phyloP scores from a whole-genome alignment of 805 yeast species.

The Schwanniomyces polymorphus region DNA sequence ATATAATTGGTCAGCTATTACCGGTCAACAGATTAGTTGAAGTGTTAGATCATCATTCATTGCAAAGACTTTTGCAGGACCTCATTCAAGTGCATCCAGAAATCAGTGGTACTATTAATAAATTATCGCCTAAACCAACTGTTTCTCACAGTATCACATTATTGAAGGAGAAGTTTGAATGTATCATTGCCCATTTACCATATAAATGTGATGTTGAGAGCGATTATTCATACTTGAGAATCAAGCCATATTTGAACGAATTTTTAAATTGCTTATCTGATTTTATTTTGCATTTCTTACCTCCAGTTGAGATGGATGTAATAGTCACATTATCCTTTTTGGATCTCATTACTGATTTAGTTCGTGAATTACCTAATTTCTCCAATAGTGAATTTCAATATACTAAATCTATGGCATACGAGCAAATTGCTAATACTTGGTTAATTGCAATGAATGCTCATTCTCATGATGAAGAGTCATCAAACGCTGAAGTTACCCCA shows the following conservation, averaged over 20 bases:
- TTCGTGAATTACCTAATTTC: conserved; percentile 69
- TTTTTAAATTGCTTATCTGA: conserved; percentile 72
- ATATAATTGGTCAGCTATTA: conserved; percentile 56
- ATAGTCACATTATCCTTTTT: conserved; percentile 60
- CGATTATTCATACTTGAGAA: conserved; percentile 76
- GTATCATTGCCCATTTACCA: conserved; percentile 57
- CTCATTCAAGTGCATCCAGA: conserved; percentile 66
- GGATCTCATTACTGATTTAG: conserved; percentile 56
- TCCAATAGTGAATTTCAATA: conserved; percentile 54
- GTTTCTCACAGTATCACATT: conserved; percentile 51
- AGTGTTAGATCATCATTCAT: conserved; percentile 56
- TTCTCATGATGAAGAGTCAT: conserved; percentile 14
- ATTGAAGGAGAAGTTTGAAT: conserved; percentile 45
- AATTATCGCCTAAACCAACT: conserved; percentile 59
- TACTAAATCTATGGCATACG: conserved; percentile 54
- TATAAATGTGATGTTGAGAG: conserved; percentile 71
- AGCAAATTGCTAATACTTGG: conserved; percentile 63
- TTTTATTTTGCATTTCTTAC: conserved; percentile 68
- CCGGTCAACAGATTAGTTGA: conserved; percentile 68
- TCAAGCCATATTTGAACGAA: conserved; percentile 65
- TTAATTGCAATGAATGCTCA: conserved; percentile 39
- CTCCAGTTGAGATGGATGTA: conserved; percentile 63
- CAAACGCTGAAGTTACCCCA: conserved; percentile 3
- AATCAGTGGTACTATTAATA: conserved; percentile 48
- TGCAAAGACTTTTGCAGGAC: conserved; percentile 51